Conservation (phyloP, 2,329 filamentous ascomycete species). For the Aspergillus glaucus region DNA sequence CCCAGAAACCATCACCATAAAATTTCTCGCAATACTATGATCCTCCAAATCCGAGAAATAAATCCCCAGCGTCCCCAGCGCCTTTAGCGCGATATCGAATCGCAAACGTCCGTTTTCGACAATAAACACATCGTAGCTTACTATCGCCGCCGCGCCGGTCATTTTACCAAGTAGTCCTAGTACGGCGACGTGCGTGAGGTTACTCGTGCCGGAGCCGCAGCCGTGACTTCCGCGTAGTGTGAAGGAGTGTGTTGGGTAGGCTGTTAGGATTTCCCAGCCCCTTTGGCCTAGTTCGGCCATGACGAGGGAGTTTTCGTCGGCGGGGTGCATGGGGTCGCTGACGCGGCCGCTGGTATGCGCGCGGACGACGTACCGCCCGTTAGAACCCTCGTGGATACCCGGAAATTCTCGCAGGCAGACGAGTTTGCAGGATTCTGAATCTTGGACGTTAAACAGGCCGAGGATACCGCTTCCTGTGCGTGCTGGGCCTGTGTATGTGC, state of each 20-base stretch:
- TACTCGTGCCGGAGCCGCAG: conserved; percentile 33
- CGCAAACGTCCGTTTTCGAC: conserved; percentile 56
- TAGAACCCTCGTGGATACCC: conserved; percentile 50
- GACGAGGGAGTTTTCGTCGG: conserved; percentile 44
- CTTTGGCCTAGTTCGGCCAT: conserved; percentile 56
- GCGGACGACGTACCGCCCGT: conserved; percentile 62
- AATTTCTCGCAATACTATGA: conserved; percentile 56
- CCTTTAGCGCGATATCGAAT: conserved; percentile 67
- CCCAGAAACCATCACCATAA: conserved; percentile 70
- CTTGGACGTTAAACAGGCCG: conserved; percentile 76
- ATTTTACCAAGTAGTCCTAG: conserved; percentile 82
- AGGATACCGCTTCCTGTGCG: conserved; percentile 69
- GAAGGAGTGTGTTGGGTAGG: conserved; percentile 60
- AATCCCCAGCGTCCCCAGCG: conserved; percentile 64
- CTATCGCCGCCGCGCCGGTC: conserved; percentile 75
- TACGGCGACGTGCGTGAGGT: conserved; percentile 50
- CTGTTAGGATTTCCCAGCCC: conserved; percentile 76
- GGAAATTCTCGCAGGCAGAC: conserved; percentile 67
- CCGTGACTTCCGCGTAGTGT: conserved; percentile 23
- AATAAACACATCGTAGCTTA: conserved; percentile 54
- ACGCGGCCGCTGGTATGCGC: conserved; percentile 63
- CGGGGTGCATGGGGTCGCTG: conserved; percentile 33
- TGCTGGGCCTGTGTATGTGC: conserved; percentile 65
- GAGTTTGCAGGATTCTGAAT: conserved; percentile 58
- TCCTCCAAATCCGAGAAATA: conserved; percentile 66